Evolutionary conservation across 148 eudicot genomes (phyloP).

Genomic region (Dysphania ambrosioides): DNA sequence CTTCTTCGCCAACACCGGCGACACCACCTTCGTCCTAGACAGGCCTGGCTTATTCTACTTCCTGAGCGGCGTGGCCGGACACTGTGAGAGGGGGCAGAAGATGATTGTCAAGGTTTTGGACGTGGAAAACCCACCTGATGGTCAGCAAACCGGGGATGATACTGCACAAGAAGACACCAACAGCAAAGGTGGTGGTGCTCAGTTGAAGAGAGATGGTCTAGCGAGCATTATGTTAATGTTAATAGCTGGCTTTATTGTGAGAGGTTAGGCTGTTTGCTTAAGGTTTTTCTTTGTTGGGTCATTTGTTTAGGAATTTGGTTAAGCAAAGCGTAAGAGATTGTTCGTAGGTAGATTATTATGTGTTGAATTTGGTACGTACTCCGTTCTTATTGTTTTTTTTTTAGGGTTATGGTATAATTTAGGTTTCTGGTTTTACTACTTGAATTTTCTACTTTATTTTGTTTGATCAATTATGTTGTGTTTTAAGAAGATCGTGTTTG

Average conservation of each 20-base stretch:
- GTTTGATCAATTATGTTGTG: no score
- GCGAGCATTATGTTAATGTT: slow-evolving; percentile 11
- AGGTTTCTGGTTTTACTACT: not conserved
- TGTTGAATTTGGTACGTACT: not conserved
- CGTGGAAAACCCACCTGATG: slow-evolving; percentile 14
- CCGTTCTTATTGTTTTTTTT: no score
- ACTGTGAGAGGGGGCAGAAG: slow-evolving; percentile 51
- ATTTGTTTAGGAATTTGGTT: not conserved
- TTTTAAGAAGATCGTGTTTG: no score
- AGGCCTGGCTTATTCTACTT: slow-evolving; percentile 53
- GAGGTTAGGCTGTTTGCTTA: not conserved
- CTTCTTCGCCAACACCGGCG: slow-evolving; percentile 57
- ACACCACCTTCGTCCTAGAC: slow-evolving; percentile 33
- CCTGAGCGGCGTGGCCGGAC: slow-evolving; percentile 64
- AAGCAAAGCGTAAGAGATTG: not conserved
- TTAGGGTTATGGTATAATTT: not conserved
- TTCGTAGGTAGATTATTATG: not conserved
- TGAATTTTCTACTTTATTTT: no score
- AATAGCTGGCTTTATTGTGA: slow-evolving; percentile 9
- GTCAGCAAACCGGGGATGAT: slow-evolving; percentile 4
- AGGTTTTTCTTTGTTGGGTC: not conserved
- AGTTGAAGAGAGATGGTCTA: not conserved
- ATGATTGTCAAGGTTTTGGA: slow-evolving; percentile 56
- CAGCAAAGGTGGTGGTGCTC: slow-evolving; percentile 23
- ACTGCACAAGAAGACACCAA: not conserved